Percentiles rank a stretch among this genome's conserved stretches.
Conservation (phyloP, 164 flowering plant genomes). For the Vitis labrusca region DNA sequence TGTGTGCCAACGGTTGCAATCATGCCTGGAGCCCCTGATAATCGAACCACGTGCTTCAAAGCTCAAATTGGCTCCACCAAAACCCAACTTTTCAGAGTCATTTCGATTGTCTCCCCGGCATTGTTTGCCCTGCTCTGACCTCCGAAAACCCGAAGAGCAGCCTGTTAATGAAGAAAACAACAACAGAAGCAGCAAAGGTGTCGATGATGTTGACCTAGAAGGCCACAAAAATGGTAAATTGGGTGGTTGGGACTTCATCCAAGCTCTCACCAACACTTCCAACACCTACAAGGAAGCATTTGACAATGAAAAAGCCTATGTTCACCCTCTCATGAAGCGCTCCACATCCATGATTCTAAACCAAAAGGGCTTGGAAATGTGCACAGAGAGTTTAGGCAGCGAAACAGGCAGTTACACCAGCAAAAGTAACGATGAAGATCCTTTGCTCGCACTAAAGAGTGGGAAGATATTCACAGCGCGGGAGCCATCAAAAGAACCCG, state of each 20-base stretch:
- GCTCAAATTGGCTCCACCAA: slow-evolving; percentile 31
- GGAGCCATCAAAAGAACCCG: not conserved
- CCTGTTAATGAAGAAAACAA: not conserved
- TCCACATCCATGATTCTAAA: slow-evolving; percentile 35
- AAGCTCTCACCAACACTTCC: slow-evolving; percentile 24
- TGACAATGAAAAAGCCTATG: slow-evolving; percentile 31
- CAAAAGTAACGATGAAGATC: slow-evolving; percentile 21
- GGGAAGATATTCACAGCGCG: not conserved
- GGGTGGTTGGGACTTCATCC: slow-evolving; percentile 49
- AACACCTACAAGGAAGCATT: not conserved
- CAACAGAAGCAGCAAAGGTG: not conserved
- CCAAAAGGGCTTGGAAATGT: slow-evolving; percentile 62
- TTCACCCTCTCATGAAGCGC: slow-evolving; percentile 52
- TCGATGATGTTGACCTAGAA: not conserved
- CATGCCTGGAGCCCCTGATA: slow-evolving; percentile 40
- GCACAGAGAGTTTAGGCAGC: slow-evolving; percentile 73
- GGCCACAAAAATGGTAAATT: slow-evolving; percentile 1
- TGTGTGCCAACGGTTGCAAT: slow-evolving; percentile 38
- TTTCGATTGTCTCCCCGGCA: no score
- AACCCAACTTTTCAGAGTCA: not conserved
- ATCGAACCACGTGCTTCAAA: slow-evolving; percentile 28
- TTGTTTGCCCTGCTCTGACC: no score
- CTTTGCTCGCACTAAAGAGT: slow-evolving; percentile 5
- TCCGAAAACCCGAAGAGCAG: not conserved
- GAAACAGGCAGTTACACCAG: slow-evolving; percentile 54